Evolutionary conservation across 129 eudicot genomes (phyloP).

Genomic region (Helichrysum umbraculigerum): DNA sequence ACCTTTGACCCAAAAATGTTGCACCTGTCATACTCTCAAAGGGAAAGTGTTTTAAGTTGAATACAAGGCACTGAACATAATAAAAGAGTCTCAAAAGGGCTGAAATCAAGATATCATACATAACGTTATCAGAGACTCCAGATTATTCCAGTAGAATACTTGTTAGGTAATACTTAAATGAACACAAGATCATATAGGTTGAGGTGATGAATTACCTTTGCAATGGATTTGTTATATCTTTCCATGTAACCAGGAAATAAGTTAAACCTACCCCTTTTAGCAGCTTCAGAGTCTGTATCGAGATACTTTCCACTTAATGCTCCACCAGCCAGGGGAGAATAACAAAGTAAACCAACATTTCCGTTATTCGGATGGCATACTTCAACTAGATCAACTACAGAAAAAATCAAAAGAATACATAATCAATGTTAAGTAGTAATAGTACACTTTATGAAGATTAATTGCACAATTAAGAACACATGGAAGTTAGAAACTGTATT

Average conservation of each 20-base stretch:
- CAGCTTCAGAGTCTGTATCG: constrained; percentile 79
- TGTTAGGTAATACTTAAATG: background rate
- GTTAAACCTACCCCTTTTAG: constrained; percentile 74
- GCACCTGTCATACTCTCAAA: background rate
- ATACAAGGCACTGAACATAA: background rate
- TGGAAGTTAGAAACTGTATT: background rate
- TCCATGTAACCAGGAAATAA: constrained; percentile 94
- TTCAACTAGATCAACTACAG: constrained; percentile 92
- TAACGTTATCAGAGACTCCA: background rate
- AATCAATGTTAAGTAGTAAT: background rate
- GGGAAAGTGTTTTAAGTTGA: background rate
- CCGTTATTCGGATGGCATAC: constrained; percentile 93
- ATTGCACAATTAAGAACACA: background rate
- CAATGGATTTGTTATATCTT: constrained; percentile 66
- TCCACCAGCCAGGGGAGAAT: constrained; percentile 96
- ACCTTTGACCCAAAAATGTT: background rate
- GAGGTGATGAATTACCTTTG: constrained; percentile 49
- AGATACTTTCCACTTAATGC: constrained; percentile 77
- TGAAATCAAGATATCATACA: background rate
- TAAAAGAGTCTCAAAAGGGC: background rate
- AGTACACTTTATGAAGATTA: background rate
- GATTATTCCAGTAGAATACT: background rate
- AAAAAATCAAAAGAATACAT: background rate
- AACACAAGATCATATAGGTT: constrained; percentile 7
- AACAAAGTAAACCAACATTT: constrained; percentile 87